Evolutionary conservation across 352 stramenopile genomes (phyloP).

Genomic region (Phytophthora pinifolia): DNA sequence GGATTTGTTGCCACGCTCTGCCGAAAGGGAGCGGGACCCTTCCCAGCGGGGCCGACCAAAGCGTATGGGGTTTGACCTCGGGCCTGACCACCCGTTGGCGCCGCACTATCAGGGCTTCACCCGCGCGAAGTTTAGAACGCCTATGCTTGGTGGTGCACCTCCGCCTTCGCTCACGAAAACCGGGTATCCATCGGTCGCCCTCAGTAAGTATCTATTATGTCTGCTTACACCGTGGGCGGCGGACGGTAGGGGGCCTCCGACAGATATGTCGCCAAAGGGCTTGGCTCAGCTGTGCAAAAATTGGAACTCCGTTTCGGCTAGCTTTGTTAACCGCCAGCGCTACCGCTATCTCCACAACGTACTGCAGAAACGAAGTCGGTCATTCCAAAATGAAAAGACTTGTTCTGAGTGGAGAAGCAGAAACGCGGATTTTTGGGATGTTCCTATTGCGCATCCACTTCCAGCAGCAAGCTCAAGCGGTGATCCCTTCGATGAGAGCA

Average conservation of each 20-base stretch:
- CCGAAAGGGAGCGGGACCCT: not conserved
- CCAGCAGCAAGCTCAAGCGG: no score
- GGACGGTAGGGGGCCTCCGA: not conserved
- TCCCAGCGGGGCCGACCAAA: conserved; percentile 2
- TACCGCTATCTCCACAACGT: conserved; percentile 16
- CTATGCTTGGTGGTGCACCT: conserved; percentile 19
- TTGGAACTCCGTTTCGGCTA: not conserved
- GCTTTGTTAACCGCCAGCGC: conserved; percentile 3
- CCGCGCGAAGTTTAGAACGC: conserved; percentile 19
- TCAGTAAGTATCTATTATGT: conserved; percentile 9
- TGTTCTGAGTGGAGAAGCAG: conserved; percentile 18
- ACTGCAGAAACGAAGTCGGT: conserved; percentile 12
- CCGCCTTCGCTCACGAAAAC: conserved; percentile 4
- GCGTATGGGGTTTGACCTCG: conserved; percentile 7
- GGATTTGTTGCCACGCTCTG: not conserved
- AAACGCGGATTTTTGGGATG: conserved; percentile 16
- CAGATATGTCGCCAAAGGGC: not conserved
- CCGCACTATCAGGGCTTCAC: conserved; percentile 20
- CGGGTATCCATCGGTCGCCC: not conserved
- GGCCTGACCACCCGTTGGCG: not conserved
- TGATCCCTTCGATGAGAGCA: no score
- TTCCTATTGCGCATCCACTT: no score
- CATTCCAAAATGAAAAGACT: conserved; percentile 10
- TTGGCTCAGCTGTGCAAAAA: not conserved
- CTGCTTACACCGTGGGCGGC: conserved; percentile 3